Evolutionary conservation across 495 filamentous ascomycete genomes (phyloP).

Genomic region (Talaromyces proteolyticus): DNA sequence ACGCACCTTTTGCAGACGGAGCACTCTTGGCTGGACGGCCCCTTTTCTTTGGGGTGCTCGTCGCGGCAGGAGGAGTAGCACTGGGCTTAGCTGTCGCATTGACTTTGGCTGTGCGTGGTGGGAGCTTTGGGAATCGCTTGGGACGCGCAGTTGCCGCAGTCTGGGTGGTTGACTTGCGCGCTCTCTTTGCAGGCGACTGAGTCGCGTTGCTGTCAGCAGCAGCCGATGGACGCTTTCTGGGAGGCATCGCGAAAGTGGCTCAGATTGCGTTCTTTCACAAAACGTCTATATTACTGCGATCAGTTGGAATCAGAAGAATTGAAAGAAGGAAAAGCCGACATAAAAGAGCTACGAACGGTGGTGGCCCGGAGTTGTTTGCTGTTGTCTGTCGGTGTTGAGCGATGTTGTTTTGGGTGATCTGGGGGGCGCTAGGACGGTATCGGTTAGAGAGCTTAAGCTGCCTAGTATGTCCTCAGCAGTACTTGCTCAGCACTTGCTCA

Average conservation of each 20-base stretch:
- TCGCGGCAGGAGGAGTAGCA: neutral
- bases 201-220: slow-evolving; percentile 6
- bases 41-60: slow-evolving; percentile 5
- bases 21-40: neutral
- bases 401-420: neutral
- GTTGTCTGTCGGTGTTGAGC: too few species aligned
- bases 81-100: slow-evolving; percentile 7
- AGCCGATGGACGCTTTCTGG: slow-evolving; percentile 5
- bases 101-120: slow-evolving; percentile 1
- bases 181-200: neutral
- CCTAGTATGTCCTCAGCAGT: too few species aligned
- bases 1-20: slow-evolving; percentile 6
- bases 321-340: neutral
- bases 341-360: too few species aligned
- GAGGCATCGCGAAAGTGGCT: slow-evolving; percentile 11
- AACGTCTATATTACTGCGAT: neutral
- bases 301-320: neutral
- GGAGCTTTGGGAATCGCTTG: slow-evolving; percentile 6
- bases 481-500: too few species aligned
- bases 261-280: too few species aligned
- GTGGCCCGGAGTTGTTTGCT: too few species aligned
- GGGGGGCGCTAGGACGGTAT: too few species aligned
- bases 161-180: slow-evolving; percentile 8
- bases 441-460: too few species aligned
- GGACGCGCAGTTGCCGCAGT: slow-evolving; percentile 16